These are phyloP conservation scores for Haplosporangium sp. DNA, from an alignment of 371 early-diverging fungal species.

Conservation along the genomic window DNA sequence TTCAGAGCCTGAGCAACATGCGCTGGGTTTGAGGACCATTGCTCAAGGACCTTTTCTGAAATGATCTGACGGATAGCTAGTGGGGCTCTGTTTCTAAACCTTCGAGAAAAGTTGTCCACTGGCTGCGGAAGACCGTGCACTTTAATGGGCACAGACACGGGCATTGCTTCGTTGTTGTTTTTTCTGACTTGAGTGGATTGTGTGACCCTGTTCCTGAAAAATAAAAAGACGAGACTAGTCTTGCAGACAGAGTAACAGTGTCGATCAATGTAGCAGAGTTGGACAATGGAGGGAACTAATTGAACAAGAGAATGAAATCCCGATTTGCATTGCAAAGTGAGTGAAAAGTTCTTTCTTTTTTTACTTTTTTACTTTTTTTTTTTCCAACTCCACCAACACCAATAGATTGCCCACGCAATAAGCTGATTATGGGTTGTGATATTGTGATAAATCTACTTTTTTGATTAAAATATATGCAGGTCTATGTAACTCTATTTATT, in stretches of 20 bases:
- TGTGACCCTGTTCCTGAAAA: background rate
- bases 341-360: slow-evolving; percentile 3
- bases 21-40: slow-evolving; percentile 25
- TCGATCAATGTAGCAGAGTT: background rate
- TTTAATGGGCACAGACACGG: slow-evolving; percentile 6
- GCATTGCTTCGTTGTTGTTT: slow-evolving; percentile 6
- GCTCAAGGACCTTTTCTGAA: slow-evolving; percentile 4
- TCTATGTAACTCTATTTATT: background rate
- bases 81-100: slow-evolving; percentile 40
- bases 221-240: too few species aligned
- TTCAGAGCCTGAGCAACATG: slow-evolving; percentile 18
- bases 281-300: background rate
- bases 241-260: background rate
- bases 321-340: background rate
- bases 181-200: background rate
- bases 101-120: slow-evolving; percentile 26
- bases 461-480: background rate
- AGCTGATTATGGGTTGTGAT: background rate
- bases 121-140: slow-evolving; percentile 27
- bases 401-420: slow-evolving; percentile 6
- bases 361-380: background rate
- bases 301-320: background rate
- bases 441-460: too few species aligned
- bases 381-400: background rate
- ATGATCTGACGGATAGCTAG: slow-evolving; percentile 41